Evolutionary conservation across 2,329 filamentous ascomycete genomes (phyloP).

Genomic region (Tolypocladium pustulatum): DNA sequence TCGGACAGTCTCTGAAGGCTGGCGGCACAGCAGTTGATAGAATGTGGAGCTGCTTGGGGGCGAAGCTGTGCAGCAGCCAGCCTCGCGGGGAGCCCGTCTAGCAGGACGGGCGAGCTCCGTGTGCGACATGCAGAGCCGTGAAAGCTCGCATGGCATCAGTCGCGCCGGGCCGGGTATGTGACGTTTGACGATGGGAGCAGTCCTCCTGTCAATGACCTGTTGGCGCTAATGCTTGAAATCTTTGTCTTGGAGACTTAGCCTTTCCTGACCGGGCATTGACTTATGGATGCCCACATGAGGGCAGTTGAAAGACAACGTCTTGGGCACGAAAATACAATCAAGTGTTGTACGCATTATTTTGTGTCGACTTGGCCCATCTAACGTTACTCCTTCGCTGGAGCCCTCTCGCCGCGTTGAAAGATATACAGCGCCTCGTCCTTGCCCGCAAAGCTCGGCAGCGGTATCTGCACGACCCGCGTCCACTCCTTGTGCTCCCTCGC

Average conservation of each 20-base stretch:
- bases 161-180: too few species aligned
- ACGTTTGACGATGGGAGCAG: not conserved
- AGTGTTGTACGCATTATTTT: too few species aligned
- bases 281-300: too few species aligned
- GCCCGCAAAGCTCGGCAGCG: conserved; percentile 63
- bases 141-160: not conserved
- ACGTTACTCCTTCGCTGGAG: conserved; percentile 8
- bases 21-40: not conserved
- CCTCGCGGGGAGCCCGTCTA: not conserved
- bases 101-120: not conserved
- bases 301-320: too few species aligned
- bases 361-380: not conserved
- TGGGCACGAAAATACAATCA: too few species aligned
- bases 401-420: conserved; percentile 41
- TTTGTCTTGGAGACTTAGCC: too few species aligned
- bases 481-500: conserved; percentile 44
- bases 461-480: conserved; percentile 51
- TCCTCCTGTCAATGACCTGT: not conserved
- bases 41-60: not conserved
- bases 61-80: not conserved
- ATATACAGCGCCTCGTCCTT: conserved; percentile 69
- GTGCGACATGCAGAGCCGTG: not conserved
- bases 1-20: not conserved
- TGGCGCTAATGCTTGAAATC: too few species aligned
- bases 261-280: too few species aligned